phyloP scores from a whole-genome alignment of 805 yeast genomes.

The Monosporozyma solicola region DNA sequence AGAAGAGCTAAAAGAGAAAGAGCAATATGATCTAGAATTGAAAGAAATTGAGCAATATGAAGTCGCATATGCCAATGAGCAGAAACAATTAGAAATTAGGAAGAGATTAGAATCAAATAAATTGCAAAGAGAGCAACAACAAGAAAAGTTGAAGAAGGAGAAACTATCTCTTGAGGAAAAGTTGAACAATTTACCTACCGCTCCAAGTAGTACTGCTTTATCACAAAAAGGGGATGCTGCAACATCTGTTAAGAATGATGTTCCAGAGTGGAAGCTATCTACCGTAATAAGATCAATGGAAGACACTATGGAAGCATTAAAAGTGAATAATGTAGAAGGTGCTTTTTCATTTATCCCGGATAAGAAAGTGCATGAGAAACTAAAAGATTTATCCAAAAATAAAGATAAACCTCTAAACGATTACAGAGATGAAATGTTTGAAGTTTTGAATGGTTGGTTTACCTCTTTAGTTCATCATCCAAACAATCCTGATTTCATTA shows the following conservation, averaged over 20 bases:
- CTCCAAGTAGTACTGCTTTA: neutral
- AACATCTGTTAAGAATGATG: neutral
- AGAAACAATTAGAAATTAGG: constrained; percentile 18
- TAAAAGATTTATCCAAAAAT: neutral
- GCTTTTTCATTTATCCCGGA: constrained; percentile 1
- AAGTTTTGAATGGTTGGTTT: neutral
- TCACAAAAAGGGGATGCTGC: neutral
- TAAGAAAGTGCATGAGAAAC: neutral
- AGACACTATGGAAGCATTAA: neutral
- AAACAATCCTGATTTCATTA: constrained; percentile 1
- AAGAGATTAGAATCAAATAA: constrained; percentile 16
- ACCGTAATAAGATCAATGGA: neutral
- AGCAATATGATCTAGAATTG: constrained; percentile 9
- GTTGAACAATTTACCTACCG: neutral
- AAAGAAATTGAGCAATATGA: constrained; percentile 17
- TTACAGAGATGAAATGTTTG: neutral
- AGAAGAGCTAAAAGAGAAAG: constrained; percentile 11
- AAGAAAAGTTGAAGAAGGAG: constrained; percentile 3
- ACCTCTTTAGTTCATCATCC: constrained; percentile 1
- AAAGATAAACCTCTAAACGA: neutral
- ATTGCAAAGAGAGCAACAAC: constrained; percentile 8
- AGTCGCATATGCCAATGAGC: constrained; percentile 13
- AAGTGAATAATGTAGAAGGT: neutral
- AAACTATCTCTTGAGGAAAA: neutral
- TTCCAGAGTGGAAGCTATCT: neutral